Conservation (phyloP, 768 basidiomycete species). For the Tylopilus subfusipes region DNA sequence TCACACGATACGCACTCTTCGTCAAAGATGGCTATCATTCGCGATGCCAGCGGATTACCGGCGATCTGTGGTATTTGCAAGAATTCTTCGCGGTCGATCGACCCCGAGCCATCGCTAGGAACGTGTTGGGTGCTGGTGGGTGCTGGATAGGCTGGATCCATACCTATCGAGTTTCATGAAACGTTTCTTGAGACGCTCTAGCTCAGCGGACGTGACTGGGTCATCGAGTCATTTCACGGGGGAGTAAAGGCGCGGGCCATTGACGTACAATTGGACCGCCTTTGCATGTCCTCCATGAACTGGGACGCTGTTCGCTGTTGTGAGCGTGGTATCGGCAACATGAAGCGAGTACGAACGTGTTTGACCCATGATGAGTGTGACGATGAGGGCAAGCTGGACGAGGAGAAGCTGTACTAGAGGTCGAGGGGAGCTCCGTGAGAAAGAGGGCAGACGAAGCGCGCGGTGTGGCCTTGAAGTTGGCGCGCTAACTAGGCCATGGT, state of each 20-base stretch:
- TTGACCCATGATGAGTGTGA: constrained; percentile 64
- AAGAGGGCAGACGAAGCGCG: background rate
- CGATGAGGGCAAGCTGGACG: background rate
- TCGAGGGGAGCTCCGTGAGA: constrained; percentile 18
- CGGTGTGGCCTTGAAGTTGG: background rate
- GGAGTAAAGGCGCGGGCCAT: background rate
- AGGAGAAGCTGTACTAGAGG: background rate
- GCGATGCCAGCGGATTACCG: constrained; percentile 91
- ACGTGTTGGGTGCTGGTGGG: background rate
- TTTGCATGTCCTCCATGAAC: constrained; percentile 98
- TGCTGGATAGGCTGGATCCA: constrained; percentile 8
- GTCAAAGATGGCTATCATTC: constrained; percentile 99
- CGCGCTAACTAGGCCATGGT: constrained; percentile 18
- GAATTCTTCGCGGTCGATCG: constrained; percentile 98
- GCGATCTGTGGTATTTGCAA: constrained; percentile 98
- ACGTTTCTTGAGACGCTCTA: constrained; percentile 95
- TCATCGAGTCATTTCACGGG: constrained; percentile 10
- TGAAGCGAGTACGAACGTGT: constrained; percentile 53
- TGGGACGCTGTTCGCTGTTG: constrained; percentile 60
- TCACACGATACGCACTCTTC: constrained; percentile 73
- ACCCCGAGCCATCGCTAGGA: constrained; percentile 88
- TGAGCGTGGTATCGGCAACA: constrained; percentile 1
- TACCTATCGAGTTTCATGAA: constrained; percentile 99
- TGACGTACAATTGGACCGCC: constrained; percentile 90
- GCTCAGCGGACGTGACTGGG: constrained; percentile 88